These are phyloP conservation scores for Cystobasidium pallidum DNA, from an alignment of 1,284 basidiomycete genomes.

Conservation along the genomic window DNA sequence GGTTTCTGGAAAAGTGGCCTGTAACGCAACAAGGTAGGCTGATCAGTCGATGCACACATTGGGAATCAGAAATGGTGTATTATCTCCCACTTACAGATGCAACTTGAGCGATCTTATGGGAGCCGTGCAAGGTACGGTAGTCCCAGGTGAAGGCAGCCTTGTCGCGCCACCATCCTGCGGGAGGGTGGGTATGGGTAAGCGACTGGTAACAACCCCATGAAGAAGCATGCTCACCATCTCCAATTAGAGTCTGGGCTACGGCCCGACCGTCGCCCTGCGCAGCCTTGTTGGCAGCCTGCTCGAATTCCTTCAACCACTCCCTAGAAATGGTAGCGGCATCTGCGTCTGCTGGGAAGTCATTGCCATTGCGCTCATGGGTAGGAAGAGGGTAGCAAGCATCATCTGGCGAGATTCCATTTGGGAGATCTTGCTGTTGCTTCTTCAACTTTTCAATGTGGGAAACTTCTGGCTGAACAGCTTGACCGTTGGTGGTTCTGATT, in stretches of 20 bases:
- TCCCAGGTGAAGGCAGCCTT: constrained; percentile 17
- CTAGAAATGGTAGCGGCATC: not conserved
- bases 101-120: not conserved
- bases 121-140: not conserved
- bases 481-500: not conserved
- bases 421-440: constrained; percentile 14
- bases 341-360: constrained; percentile 6
- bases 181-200: not conserved
- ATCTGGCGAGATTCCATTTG: not conserved
- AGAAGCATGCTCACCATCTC: constrained; percentile 6
- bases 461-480: not conserved
- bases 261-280: not conserved
- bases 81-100: not conserved
- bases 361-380: constrained; percentile 5
- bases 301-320: constrained; percentile 7
- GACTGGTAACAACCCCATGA: not conserved
- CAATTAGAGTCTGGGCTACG: constrained; percentile 1
- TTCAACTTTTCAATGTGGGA: constrained; percentile 7
- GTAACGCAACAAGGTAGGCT: not conserved
- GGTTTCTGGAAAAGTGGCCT: constrained; percentile 9
- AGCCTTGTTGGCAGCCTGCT: constrained; percentile 22
- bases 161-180: constrained; percentile 25
- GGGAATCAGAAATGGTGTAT: not conserved
- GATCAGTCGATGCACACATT: too few species aligned
- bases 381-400: constrained; percentile 20